Evolutionary conservation across 306 rosid species (phyloP).

Genomic region (Lathyrus tuberosus): DNA sequence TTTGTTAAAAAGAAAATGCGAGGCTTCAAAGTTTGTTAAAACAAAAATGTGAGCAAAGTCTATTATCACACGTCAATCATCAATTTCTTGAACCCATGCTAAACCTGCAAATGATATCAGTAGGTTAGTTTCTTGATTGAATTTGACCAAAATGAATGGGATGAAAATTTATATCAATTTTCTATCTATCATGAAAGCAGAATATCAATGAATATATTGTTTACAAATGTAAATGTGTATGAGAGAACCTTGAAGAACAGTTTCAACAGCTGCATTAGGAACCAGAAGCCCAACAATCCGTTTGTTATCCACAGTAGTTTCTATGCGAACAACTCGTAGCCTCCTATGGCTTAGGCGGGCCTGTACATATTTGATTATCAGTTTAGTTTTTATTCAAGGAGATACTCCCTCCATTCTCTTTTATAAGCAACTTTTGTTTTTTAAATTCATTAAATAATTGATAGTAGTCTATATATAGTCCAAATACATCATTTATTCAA

Average conservation of each 20-base stretch:
- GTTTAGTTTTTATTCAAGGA: slow-evolving; percentile 24
- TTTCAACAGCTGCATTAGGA: slow-evolving; percentile 91
- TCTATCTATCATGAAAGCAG: slow-evolving; percentile 19
- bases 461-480: too few relatives aligned
- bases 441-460: too few relatives aligned
- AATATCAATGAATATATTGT: slow-evolving; percentile 20
- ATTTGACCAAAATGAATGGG: background rate
- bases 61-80: slow-evolving; percentile 52
- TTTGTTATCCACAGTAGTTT: slow-evolving; percentile 74
- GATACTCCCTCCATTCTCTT: background rate
- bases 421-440: too few relatives aligned
- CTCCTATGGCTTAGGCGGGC: slow-evolving; percentile 90
- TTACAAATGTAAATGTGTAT: slow-evolving; percentile 22
- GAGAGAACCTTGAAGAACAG: slow-evolving; percentile 83
- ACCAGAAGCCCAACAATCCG: slow-evolving; percentile 93
- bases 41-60: slow-evolving; percentile 20
- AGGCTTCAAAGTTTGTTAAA: slow-evolving; percentile 35
- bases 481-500: too few relatives aligned
- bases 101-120: slow-evolving; percentile 58
- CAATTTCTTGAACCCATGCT: slow-evolving; percentile 92
- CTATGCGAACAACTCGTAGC: slow-evolving; percentile 90
- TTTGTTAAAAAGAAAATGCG: slow-evolving; percentile 12
- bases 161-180: slow-evolving; percentile 30
- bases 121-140: slow-evolving; percentile 31
- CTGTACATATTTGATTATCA: slow-evolving; percentile 48